Percentiles rank a stretch among this genome's conserved stretches.
Conservation (phyloP, 257 asterid species). For the Ligustrum vulgare region DNA sequence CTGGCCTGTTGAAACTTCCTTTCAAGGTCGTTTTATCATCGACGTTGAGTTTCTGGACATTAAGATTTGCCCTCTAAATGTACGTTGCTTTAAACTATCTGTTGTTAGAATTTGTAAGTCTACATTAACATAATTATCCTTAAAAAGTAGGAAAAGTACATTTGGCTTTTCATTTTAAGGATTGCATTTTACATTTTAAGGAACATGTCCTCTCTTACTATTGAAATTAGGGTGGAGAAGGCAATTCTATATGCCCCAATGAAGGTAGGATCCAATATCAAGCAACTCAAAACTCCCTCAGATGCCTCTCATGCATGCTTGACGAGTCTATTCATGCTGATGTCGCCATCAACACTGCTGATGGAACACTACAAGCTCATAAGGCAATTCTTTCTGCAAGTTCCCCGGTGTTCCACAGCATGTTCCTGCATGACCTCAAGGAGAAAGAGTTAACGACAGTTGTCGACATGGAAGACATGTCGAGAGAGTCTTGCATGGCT, state of each 20-base stretch:
- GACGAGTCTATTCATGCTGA: slow-evolving; percentile 72
- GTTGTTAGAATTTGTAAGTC: neutral
- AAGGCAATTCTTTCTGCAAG: slow-evolving; percentile 81
- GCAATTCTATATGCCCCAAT: slow-evolving; percentile 66
- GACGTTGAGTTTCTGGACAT: slow-evolving; percentile 92
- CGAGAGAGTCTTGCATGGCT: slow-evolving; percentile 76
- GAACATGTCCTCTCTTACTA: neutral
- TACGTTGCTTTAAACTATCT: slow-evolving; percentile 36
- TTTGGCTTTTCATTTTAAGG: neutral
- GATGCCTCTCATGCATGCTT: slow-evolving; percentile 82
- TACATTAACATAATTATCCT: neutral
- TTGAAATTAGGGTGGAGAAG: slow-evolving; percentile 66
- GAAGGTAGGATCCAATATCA: slow-evolving; percentile 51
- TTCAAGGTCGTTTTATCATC: slow-evolving; percentile 65
- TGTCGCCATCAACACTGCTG: slow-evolving; percentile 75
- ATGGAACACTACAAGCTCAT: slow-evolving; percentile 72
- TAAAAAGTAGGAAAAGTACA: neutral
- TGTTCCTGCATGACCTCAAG: slow-evolving; percentile 83
- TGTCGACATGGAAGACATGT: slow-evolving; percentile 78
- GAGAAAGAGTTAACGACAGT: slow-evolving; percentile 84
- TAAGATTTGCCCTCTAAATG: slow-evolving; percentile 58
- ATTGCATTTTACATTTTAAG: neutral
- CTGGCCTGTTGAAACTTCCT: slow-evolving; percentile 66
- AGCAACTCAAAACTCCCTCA: slow-evolving; percentile 64
- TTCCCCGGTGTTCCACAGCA: slow-evolving; percentile 87